These are phyloP conservation scores for Leishmania lainsoni DNA, from an alignment of 208 protist genomes.

Conservation along the genomic window DNA sequence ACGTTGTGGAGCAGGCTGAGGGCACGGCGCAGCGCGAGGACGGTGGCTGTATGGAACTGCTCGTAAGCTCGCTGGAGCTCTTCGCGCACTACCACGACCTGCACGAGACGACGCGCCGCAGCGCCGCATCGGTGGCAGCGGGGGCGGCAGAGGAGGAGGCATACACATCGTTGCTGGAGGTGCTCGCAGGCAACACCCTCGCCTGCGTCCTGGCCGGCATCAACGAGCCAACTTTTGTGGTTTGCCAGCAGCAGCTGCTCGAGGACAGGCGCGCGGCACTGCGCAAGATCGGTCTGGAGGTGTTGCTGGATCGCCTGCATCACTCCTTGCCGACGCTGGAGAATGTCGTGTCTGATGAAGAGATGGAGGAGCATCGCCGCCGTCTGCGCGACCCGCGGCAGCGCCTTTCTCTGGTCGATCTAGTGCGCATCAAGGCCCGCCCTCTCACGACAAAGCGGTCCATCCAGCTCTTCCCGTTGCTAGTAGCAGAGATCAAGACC, in stretches of 20 bases:
- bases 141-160: constrained; percentile 56
- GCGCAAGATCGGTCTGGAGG: constrained; percentile 83
- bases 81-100: constrained; percentile 85
- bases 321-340: constrained; percentile 87
- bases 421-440: constrained; percentile 83
- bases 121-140: background rate
- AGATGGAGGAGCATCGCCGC: constrained; percentile 76
- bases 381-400: constrained; percentile 79
- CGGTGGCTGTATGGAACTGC: constrained; percentile 73
- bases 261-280: constrained; percentile 54
- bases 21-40: constrained; percentile 33
- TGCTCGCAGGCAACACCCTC: constrained; percentile 89
- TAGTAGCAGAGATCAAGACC: constrained; percentile 46
- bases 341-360: constrained; percentile 75
- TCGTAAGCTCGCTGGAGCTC: constrained; percentile 72
- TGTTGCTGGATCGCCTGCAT: constrained; percentile 88
- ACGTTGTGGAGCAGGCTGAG: constrained; percentile 28
- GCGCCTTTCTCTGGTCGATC: constrained; percentile 75
- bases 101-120: constrained; percentile 41
- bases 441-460: constrained; percentile 87
- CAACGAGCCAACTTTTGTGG: constrained; percentile 88
- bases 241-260: constrained; percentile 76
- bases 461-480: constrained; percentile 62
- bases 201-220: constrained; percentile 90
- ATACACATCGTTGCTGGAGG: constrained; percentile 84